These are phyloP conservation scores for Trypanosoma vivax DNA, from an alignment of 208 protist species.

Conservation along the genomic window DNA sequence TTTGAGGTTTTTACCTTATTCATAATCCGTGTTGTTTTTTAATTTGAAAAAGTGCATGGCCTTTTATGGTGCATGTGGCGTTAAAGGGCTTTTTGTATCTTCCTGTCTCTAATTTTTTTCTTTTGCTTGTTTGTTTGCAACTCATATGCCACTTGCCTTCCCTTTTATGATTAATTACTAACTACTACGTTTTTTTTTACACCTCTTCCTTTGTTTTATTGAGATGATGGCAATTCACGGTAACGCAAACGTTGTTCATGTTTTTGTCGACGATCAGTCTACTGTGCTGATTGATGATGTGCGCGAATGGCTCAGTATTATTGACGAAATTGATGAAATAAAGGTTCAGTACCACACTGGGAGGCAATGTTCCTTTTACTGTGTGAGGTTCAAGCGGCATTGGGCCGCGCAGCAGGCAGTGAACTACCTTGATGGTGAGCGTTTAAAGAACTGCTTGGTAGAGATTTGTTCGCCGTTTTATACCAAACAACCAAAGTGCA, in stretches of 20 bases:
- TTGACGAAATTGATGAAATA: slow-evolving; percentile 52
- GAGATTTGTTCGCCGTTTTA: slow-evolving; percentile 47
- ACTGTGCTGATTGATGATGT: slow-evolving; percentile 51
- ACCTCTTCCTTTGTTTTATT: slow-evolving; percentile 17
- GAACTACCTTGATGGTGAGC: slow-evolving; percentile 49
- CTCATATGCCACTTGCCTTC: slow-evolving; percentile 3
- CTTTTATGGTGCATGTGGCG: too few species aligned
- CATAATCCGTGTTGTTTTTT: too few species aligned
- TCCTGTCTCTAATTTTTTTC: slow-evolving; percentile 1
- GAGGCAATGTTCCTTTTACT: slow-evolving; percentile 36
- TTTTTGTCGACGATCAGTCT: slow-evolving; percentile 41
- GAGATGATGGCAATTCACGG: slow-evolving; percentile 14
- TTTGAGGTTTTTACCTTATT: too few species aligned
- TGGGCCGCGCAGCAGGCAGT: slow-evolving; percentile 48
- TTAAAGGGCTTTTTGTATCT: not conserved
- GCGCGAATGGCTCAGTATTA: slow-evolving; percentile 58
- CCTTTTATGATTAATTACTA: not conserved
- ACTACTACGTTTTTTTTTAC: too few species aligned
- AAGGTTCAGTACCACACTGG: slow-evolving; percentile 75
- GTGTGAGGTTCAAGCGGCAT: slow-evolving; percentile 40
- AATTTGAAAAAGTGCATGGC: too few species aligned
- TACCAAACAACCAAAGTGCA: slow-evolving; percentile 1
- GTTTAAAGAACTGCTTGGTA: slow-evolving; percentile 60
- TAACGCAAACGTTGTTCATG: slow-evolving; percentile 39
- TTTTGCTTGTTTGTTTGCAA: not conserved